Percentiles rank a stretch among this genome's conserved stretches.
These are phyloP conservation scores for Colletotrichum somersetense DNA, from an alignment of 2,329 filamentous ascomycete species.

Conservation along the genomic window DNA sequence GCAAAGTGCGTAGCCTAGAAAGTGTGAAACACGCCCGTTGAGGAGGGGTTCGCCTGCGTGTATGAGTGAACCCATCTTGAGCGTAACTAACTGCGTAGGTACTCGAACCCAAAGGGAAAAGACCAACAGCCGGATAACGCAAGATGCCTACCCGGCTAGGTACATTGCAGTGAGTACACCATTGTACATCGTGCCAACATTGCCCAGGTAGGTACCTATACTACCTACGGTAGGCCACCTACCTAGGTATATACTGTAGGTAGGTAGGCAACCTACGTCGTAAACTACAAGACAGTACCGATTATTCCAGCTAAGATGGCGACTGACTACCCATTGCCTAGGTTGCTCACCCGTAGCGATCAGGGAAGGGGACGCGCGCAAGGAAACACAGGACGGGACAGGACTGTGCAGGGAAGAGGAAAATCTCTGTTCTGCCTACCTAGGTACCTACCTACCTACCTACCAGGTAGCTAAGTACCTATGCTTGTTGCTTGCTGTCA, in stretches of 20 bases:
- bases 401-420: not conserved
- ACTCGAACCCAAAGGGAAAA: conserved; percentile 1
- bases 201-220: too few species aligned
- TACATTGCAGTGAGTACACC: not conserved
- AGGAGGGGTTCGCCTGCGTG: not conserved
- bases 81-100: not conserved
- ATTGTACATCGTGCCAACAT: too few species aligned
- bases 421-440: not conserved
- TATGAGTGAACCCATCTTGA: not conserved
- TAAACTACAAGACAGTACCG: not conserved
- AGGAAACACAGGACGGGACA: not conserved
- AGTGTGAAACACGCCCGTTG: conserved; percentile 22
- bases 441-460: too few species aligned
- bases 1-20: not conserved
- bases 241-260: too few species aligned
- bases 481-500: conserved; percentile 8
- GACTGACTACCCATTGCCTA: not conserved
- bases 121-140: not conserved
- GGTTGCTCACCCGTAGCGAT: not conserved
- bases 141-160: not conserved
- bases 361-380: not conserved
- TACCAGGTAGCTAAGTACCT: too few species aligned
- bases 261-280: too few species aligned
- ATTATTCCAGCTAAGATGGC: not conserved
- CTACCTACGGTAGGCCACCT: too few species aligned